These are phyloP conservation scores for Yarrowia osloensis DNA, from an alignment of 805 yeast genomes.

Conservation along the genomic window DNA sequence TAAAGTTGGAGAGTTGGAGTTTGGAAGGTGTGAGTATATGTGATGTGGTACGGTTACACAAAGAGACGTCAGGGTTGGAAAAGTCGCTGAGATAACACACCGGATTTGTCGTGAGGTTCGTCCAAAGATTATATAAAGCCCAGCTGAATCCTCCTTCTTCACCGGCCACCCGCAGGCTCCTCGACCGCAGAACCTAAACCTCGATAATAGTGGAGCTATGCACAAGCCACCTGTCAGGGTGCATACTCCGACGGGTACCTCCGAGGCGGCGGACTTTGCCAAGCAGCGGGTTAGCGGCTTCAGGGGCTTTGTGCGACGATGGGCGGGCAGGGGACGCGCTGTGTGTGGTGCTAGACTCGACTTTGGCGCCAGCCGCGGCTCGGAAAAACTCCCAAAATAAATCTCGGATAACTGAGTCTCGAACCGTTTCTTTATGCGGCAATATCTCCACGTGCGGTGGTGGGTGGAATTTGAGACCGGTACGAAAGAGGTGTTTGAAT, in stretches of 20 bases:
- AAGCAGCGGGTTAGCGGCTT: not conserved
- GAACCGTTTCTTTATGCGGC: not conserved
- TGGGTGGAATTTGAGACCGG: no score
- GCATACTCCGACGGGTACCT: slow-evolving; percentile 1
- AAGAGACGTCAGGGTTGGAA: no score
- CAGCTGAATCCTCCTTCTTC: not conserved
- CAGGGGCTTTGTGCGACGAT: no score
- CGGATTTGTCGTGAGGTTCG: no score
- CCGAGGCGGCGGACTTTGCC: not conserved
- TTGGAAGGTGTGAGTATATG: not conserved
- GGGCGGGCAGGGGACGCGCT: no score
- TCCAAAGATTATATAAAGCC: not conserved
- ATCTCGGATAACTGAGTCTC: not conserved
- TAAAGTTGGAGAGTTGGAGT: not conserved
- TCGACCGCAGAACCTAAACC: not conserved
- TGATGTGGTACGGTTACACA: not conserved
- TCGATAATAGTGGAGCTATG: slow-evolving; percentile 27
- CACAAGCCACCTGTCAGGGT: slow-evolving; percentile 17
- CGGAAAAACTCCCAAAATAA: not conserved
- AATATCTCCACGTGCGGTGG: slow-evolving; percentile 12
- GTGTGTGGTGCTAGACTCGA: no score
- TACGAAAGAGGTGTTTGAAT: no score
- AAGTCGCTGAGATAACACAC: no score
- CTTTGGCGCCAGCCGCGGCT: no score
- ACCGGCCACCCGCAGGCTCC: no score